Evolutionary conservation across 2,329 filamentous ascomycete genomes (phyloP).

Genomic region (Pseudogymnoascus sp.): DNA sequence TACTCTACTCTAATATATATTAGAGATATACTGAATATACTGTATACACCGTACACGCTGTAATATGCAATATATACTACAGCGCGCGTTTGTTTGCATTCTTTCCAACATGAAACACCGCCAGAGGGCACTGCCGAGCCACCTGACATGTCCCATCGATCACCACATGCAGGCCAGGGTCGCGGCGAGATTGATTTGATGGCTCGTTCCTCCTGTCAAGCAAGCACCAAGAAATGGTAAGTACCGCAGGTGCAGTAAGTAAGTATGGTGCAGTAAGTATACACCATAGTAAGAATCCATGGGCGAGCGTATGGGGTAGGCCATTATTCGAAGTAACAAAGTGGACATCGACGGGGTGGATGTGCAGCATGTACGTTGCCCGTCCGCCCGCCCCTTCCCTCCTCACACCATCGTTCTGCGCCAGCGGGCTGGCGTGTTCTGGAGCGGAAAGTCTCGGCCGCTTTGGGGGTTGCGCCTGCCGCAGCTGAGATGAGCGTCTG

Average conservation of each 20-base stretch:
- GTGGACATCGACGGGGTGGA: not conserved
- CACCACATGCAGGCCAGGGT: not conserved
- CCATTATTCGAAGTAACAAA: not conserved
- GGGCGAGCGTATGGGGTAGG: not conserved
- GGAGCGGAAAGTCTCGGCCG: not conserved
- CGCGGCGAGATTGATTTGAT: not conserved
- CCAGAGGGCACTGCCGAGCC: not conserved
- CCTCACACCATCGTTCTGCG: not conserved
- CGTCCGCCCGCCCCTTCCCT: not conserved
- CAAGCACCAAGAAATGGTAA: not conserved
- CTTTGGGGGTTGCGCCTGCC: not conserved
- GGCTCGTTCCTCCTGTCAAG: not conserved
- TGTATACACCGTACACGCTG: not conserved
- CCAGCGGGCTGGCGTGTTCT: not conserved
- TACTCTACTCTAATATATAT: not conserved
- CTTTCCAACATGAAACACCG: not conserved
- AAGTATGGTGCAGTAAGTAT: not conserved
- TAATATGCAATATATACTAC: not conserved
- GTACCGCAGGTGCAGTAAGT: not conserved
- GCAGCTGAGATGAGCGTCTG: not conserved
- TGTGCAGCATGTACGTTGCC: not conserved
- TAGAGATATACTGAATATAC: not conserved
- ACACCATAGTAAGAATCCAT: not conserved
- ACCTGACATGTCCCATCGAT: constrained; percentile 6
- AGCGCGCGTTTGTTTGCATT: not conserved